A percentile compares a stretch with the other conserved stretches of the same genome.
These are phyloP conservation scores for Begonia peltatifolia DNA, from an alignment of 306 rosid species.

Conservation along the genomic window DNA sequence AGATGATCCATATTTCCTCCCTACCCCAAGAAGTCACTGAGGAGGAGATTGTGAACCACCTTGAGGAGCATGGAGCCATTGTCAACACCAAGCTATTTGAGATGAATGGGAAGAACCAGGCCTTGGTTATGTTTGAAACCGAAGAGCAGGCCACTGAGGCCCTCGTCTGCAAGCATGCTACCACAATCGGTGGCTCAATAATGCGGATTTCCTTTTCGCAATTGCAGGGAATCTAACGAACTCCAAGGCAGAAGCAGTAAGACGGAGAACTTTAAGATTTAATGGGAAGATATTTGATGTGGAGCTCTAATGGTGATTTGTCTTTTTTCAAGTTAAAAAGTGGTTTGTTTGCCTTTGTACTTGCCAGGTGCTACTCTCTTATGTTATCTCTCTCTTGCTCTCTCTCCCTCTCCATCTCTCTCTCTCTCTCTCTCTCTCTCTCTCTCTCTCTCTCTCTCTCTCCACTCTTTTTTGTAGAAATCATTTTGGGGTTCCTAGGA, in stretches of 20 bases:
- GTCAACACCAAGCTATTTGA: constrained; percentile 75
- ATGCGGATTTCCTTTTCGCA: constrained; percentile 94
- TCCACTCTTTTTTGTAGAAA: too few species aligned
- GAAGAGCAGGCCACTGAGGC: constrained; percentile 99
- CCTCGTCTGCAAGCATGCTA: constrained; percentile 95
- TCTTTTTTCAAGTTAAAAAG: not conserved
- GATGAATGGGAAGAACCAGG: constrained; percentile 98
- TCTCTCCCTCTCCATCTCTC: too few species aligned
- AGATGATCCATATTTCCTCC: constrained; percentile 85
- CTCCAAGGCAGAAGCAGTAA: constrained; percentile 12
- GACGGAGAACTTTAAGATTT: not conserved
- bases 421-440: too few species aligned
- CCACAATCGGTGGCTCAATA: constrained; percentile 51
- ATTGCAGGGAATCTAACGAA: constrained; percentile 51
- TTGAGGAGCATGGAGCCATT: constrained; percentile 73
- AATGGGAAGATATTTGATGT: not conserved
- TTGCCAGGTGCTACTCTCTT: too few species aligned
- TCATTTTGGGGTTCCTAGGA: too few species aligned
- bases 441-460: too few species aligned
- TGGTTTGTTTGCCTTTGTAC: too few species aligned
- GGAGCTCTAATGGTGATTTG: constrained; percentile 25
- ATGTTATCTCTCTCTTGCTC: too few species aligned
- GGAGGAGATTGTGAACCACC: constrained; percentile 64
- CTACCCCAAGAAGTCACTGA: constrained; percentile 80
- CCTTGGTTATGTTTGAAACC: constrained; percentile 70